Percentiles rank a stretch among this genome's conserved stretches.
Evolutionary conservation across 495 filamentous ascomycete species (phyloP).

Genomic region (Massariosphaeria phaeospora): DNA sequence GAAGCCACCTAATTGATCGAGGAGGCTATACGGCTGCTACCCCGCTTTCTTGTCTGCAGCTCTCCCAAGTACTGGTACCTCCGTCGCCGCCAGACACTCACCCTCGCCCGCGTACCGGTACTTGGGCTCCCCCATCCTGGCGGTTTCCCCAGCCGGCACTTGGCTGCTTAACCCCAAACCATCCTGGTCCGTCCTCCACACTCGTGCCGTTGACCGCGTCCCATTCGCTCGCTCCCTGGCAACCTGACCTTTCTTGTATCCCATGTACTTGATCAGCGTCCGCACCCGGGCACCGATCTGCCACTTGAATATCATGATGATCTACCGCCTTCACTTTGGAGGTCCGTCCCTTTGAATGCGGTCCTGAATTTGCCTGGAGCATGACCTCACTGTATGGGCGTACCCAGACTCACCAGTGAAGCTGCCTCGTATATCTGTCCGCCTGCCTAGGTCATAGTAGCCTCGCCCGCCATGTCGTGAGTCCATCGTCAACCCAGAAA

Average conservation of each 20-base stretch:
- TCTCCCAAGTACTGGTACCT: constrained; percentile 22
- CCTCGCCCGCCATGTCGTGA: constrained; percentile 32
- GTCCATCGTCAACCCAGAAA: constrained; percentile 22
- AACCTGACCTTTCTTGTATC: constrained; percentile 32
- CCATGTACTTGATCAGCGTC: constrained; percentile 35
- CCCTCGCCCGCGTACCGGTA: constrained; percentile 9
- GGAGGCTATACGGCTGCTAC: constrained; percentile 22
- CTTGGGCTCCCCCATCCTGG: not conserved
- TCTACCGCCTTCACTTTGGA: constrained; percentile 30
- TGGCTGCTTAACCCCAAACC: constrained; percentile 24
- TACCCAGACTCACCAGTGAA: constrained; percentile 17
- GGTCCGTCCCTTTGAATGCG: constrained; percentile 15
- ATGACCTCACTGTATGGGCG: constrained; percentile 17
- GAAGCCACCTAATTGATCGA: constrained; percentile 29
- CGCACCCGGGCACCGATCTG: constrained; percentile 31
- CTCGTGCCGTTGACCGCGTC: constrained; percentile 5
- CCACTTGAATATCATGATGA: constrained; percentile 36
- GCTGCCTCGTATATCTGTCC: constrained; percentile 1
- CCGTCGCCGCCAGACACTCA: not conserved
- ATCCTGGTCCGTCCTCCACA: constrained; percentile 28
- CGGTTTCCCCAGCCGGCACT: constrained; percentile 15
- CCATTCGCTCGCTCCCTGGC: constrained; percentile 32
- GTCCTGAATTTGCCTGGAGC: constrained; percentile 24
- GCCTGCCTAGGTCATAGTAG: not conserved
- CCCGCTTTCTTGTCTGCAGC: constrained; percentile 19